phyloP scores from a whole-genome alignment of 2,329 filamentous ascomycete genomes.

The Thermoascus crustaceus region DNA sequence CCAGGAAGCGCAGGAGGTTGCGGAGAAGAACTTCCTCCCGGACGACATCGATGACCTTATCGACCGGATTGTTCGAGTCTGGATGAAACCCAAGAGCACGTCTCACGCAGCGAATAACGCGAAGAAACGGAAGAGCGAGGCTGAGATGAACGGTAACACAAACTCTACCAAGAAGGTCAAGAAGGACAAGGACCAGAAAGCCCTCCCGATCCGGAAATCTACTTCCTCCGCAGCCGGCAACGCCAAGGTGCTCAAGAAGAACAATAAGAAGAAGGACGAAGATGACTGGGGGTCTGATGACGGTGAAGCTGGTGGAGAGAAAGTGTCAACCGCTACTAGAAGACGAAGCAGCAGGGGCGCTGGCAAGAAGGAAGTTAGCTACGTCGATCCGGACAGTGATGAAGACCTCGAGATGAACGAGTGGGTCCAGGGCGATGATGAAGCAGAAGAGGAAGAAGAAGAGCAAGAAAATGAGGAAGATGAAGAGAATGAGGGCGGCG shows the following conservation, averaged over 20 bases:
- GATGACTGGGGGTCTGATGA: constrained; percentile 36
- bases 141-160: constrained; percentile 17
- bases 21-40: constrained; percentile 74
- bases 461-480: constrained; percentile 36
- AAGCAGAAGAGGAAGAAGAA: constrained; percentile 22
- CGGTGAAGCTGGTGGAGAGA: constrained; percentile 33
- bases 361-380: constrained; percentile 30
- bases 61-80: constrained; percentile 64
- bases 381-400: constrained; percentile 37
- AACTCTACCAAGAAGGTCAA: constrained; percentile 23
- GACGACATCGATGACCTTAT: constrained; percentile 67
- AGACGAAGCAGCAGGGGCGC: constrained; percentile 34
- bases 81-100: constrained; percentile 52
- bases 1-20: constrained; percentile 72
- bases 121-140: constrained; percentile 37
- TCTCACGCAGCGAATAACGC: constrained; percentile 16
- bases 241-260: constrained; percentile 26
- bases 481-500: constrained; percentile 17
- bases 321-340: constrained; percentile 23
- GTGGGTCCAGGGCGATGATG: constrained; percentile 22
- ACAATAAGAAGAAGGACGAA: constrained; percentile 27
- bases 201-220: constrained; percentile 25
- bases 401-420: constrained; percentile 37
- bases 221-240: constrained; percentile 17
- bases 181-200: constrained; percentile 24